Conservation (phyloP, 2,329 filamentous ascomycete species). For the Pseudocercospora eumusae region DNA sequence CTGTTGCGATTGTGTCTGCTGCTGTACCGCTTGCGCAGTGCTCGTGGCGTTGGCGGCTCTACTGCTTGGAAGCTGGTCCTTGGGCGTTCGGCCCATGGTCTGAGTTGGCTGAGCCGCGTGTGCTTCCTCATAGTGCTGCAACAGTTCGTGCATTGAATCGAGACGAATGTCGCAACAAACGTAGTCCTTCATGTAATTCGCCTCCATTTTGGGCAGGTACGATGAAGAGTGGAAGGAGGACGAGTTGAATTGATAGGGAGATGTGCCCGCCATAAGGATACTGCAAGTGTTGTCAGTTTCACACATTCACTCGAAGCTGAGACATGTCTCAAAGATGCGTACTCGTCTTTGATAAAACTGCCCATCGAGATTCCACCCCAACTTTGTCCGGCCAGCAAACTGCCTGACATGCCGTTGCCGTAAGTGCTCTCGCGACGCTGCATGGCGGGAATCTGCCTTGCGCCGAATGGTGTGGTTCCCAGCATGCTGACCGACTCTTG, state of each 20-base stretch:
- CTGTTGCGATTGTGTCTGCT: conserved; percentile 36
- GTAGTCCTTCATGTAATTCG: conserved; percentile 97
- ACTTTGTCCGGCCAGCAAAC: conserved; percentile 78
- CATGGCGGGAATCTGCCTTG: conserved; percentile 62
- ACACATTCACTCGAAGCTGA: background rate
- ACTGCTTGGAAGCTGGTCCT: conserved; percentile 41
- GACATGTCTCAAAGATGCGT: conserved; percentile 52
- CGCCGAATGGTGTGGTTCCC: conserved; percentile 56
- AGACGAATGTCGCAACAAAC: conserved; percentile 88
- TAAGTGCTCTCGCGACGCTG: conserved; percentile 55
- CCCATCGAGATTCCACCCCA: conserved; percentile 96
- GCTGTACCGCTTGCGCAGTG: conserved; percentile 40
- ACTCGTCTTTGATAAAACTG: conserved; percentile 98
- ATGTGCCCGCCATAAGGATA: conserved; percentile 93
- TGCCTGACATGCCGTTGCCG: conserved; percentile 53
- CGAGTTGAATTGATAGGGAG: conserved; percentile 84
- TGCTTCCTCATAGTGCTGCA: conserved; percentile 95
- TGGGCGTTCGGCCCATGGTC: conserved; percentile 44
- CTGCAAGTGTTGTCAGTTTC: conserved; percentile 51
- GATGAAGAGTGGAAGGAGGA: conserved; percentile 72
- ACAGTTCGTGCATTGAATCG: conserved; percentile 86
- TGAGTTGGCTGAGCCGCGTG: conserved; percentile 66
- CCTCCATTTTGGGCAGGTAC: conserved; percentile 57
- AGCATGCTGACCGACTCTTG: conserved; percentile 58
- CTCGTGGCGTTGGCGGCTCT: conserved; percentile 39